phyloP scores from a whole-genome alignment of 257 asterid species.

The Mentha longifolia region DNA sequence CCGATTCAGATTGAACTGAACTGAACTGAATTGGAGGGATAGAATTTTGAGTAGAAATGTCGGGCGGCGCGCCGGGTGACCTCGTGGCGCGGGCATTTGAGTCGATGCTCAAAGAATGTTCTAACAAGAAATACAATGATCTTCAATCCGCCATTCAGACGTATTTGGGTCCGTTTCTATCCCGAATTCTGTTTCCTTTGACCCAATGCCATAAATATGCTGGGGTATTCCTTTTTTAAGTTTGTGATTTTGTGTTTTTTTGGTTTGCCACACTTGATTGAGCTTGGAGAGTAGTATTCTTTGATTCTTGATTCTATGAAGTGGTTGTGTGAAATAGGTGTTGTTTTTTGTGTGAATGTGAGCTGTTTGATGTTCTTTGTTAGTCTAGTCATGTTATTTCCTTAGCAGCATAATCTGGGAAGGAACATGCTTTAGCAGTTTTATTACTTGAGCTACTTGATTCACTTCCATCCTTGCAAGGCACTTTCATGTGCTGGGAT shows the following conservation, averaged over 20 bases:
- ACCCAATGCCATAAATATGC: not conserved
- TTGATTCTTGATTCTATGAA: conserved; percentile 25
- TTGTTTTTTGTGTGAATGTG: not conserved
- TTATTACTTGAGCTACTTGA: too few species aligned
- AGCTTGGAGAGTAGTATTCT: conserved; percentile 2
- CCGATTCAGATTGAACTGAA: conserved; percentile 30
- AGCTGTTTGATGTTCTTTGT: conserved; percentile 16
- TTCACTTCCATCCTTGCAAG: too few species aligned
- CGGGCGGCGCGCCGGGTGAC: conserved; percentile 95
- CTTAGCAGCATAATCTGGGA: not conserved
- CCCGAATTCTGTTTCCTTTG: conserved; percentile 13
- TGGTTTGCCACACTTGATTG: conserved; percentile 27
- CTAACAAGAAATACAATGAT: conserved; percentile 65
- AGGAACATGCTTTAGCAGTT: not conserved
- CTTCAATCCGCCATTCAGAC: conserved; percentile 74
- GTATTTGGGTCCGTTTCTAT: conserved; percentile 63
- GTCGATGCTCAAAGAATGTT: conserved; percentile 93
- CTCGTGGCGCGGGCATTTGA: conserved; percentile 92
- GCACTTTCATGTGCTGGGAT: not conserved
- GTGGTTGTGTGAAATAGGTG: conserved; percentile 8
- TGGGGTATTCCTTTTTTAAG: conserved; percentile 11
- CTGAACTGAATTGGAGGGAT: conserved; percentile 32
- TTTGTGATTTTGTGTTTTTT: conserved; percentile 11
- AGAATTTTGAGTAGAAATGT: conserved; percentile 46
- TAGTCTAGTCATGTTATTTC: not conserved